Evolutionary conservation across 495 filamentous ascomycete genomes (phyloP), one percentile per base, ranked within the genome.

Genomic region (Endocarpon pusillum): DNA sequence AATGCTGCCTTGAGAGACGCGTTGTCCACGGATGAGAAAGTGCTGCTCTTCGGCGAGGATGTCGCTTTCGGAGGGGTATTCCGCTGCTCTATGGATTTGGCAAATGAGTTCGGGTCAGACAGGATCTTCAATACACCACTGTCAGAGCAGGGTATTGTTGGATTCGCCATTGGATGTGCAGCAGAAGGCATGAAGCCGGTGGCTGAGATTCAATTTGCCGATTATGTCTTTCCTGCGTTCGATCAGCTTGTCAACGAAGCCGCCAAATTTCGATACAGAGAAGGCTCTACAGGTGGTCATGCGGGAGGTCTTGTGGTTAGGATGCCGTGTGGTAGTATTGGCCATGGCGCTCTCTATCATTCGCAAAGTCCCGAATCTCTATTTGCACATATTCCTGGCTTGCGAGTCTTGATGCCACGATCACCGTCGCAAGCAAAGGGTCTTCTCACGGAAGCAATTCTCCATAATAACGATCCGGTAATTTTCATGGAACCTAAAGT

Each of bases 191-290:
- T 93, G 79, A 81, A 78, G 33, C 81, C 89, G 0, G 71, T 97
- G 12, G 87, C 91, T 1, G 89, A 97, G 58, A 89, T 97, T 34
- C 89, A 97, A 55, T 97, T 97, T 47, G 91, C 89, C 22, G 89
- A 97, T 55, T 97, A 97, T 53, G 75, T 97, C 26, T 96, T 77
- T 54, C 89, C 89, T 2, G 85, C 89, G 1, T 96, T 96, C 42
- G 89, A 97, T 49, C 89, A 97, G 66, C 65, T 97, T 24, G 86
- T 96, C 41, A 96, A 96, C 48, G 89, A 97, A 55, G 86, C 85
- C 2, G 83, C 84, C 32, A 97, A 96, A 59, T 80, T 81, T 41
- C 61, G 89, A 35, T 97, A 87, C 55, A 66, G 87, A 33, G 81
- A 87, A 49, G 87, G 85, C 0, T 55, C 49, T 2, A 79, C 75